Conservation (phyloP, 306 rosid species). For the Dryas alaskensis region DNA sequence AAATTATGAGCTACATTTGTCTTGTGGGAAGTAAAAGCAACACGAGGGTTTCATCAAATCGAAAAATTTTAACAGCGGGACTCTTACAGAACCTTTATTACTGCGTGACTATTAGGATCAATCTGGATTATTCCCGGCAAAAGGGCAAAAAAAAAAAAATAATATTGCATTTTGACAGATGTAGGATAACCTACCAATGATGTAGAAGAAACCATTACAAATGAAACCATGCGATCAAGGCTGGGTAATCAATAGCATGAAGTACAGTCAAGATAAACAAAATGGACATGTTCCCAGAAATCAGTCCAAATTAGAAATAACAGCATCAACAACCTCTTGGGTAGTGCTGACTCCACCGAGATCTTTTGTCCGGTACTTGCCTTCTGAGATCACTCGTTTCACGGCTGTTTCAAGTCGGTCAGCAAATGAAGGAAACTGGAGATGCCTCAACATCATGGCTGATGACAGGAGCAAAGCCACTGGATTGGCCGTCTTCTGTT, state of each 20-base stretch:
- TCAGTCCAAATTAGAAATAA: constrained; percentile 63
- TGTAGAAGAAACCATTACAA: constrained; percentile 8
- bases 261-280: neutral
- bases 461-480: constrained; percentile 91
- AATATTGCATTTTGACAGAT: constrained; percentile 13
- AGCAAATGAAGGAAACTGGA: constrained; percentile 87
- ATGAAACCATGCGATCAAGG: constrained; percentile 1
- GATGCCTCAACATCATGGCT: constrained; percentile 97
- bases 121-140: constrained; percentile 20
- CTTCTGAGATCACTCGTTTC: constrained; percentile 63
- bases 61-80: neutral
- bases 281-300: constrained; percentile 5
- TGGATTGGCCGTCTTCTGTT: constrained; percentile 79
- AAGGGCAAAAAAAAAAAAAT: neutral
- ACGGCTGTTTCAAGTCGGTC: constrained; percentile 86
- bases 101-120: constrained; percentile 3
- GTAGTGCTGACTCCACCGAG: constrained; percentile 85
- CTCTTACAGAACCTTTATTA: constrained; percentile 10
- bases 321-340: constrained; percentile 83
- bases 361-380: constrained; percentile 69
- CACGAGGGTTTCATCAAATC: constrained; percentile 3
- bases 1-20: neutral
- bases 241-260: constrained; percentile 5
- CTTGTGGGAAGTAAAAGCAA: constrained; percentile 4
- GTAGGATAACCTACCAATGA: constrained; percentile 16